Base-by-base conservation (phyloP, 2,329 filamentous ascomycete species). In the Calonectria crousiana region DNA sequence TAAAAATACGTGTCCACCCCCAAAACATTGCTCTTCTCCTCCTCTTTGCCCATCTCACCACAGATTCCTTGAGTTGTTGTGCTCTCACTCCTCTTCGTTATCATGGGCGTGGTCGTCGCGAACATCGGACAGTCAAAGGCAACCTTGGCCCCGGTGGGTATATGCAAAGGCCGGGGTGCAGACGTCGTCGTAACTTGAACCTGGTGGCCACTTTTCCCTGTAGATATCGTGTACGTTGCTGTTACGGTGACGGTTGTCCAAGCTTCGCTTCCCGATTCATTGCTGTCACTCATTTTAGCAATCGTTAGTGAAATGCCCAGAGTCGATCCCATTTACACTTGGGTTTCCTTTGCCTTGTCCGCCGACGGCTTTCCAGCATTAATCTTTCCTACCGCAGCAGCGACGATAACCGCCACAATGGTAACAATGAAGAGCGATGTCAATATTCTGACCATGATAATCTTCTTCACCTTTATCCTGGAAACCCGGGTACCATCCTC, bases 381-480 rank as follows among this genome's bases (percentile, higher is more conserved):
- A 5, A 80, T 79, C 67, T 74, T 77, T 23, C 74, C 76, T 11
- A 81, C 77, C 6, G 77, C 79, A 23, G 77, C 80, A 9, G 80
- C 80, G 2, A 80, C 77, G 18, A 80, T 73, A 9, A 82, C 70
- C 0, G 77, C 75, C 4, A 81, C 79, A 10, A 82, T 69, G 6
- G 78, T 75, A 5, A 76, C 71, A 66, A 81, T 74, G 36, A 82
- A 79, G 4, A 81, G 73, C 6, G 78, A 79, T 2, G 80, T 69
- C 51, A 78, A 28, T 26, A 82, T 72, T 26, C 77, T 68, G 30
- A 81, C 71, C 28, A 77, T 70, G 13, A 78, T 58, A 6, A 73
- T 77, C 26, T 73, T 79, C 26, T 69, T 75, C n/a, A 67, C 44
- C 44, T 74, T 73, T 26, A 66, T 47, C 49, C 34, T 20, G 9